Evolutionary conservation across 202 grass and related monocot species (phyloP), one percentile per base, ranked within the genome.

Genomic region (Carex sylvatica): DNA sequence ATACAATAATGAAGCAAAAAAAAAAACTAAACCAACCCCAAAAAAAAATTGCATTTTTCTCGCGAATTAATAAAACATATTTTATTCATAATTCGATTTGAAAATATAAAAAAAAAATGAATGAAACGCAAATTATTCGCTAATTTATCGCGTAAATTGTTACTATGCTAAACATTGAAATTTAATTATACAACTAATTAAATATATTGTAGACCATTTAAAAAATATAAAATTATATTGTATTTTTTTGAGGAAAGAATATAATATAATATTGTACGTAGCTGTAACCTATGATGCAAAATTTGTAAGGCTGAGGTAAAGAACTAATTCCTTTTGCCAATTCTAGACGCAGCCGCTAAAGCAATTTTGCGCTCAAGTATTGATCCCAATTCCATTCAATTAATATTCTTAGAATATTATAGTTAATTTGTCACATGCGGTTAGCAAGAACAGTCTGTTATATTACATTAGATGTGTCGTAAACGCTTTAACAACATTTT

Each of bases 261-360:
- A 38, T 38, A 6, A 38, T 38, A 38, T 38, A 7, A 40, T 40
- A 40, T 40, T 40, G 36, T 7, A 40, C 36, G 1, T 40, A 78
- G 31, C 42, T 85, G 35, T 67, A 59, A 52, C 56, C 71, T 79
- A 59, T 67, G 14, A 61, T 69, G 52, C 78, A 78, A 78, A 42
- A 60, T 56, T 78, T 66, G 15, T 19, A 30, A 69, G 61, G 72
- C 18, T 30, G 44, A 80, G 75, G 61, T 80, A 85, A 74, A 86
- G 70, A 73, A 86, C 78, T 74, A 26, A 26, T 86, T 86, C 61
- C 61, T 58, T 74, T 82, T 86, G 78, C 78, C 85, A 63, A 68
- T 82, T 82, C 75, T 31, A 28, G 78, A 86, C 78, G 85, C 85
- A 86, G 78, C 52, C 78, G 58, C 61, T 81, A 81, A 74, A 61